These are phyloP conservation scores for Discostella stelligeroides DNA, from an alignment of 108 stramenopile species.

Conservation along the genomic window DNA sequence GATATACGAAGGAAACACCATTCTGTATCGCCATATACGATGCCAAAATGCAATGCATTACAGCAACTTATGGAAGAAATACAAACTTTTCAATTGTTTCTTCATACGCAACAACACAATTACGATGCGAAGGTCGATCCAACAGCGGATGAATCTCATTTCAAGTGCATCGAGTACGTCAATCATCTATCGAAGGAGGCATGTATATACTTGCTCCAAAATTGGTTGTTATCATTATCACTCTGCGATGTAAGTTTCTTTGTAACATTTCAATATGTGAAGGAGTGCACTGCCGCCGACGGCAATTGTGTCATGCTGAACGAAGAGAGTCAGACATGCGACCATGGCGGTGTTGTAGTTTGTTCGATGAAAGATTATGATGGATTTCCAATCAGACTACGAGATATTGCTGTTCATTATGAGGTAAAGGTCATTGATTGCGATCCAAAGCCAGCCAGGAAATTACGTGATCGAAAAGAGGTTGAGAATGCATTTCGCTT, in stretches of 20 bases:
- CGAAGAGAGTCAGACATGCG: constrained; percentile 15
- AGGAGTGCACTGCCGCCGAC: background rate
- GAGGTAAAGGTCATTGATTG: constrained; percentile 65
- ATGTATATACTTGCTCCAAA: constrained; percentile 60
- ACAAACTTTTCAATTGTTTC: constrained; percentile 19
- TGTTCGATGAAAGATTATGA: background rate
- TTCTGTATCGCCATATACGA: constrained; percentile 31
- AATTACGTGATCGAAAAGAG: constrained; percentile 45
- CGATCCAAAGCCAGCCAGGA: constrained; percentile 66
- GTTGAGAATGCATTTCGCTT: constrained; percentile 43
- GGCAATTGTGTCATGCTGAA: background rate
- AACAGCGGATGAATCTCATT: constrained; percentile 31
- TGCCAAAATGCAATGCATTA: constrained; percentile 23
- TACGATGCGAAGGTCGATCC: background rate
- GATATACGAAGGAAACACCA: constrained; percentile 5
- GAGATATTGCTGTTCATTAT: constrained; percentile 32
- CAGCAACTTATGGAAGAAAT: constrained; percentile 19
- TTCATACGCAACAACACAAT: constrained; percentile 13
- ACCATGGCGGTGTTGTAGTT: constrained; percentile 19
- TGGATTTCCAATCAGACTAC: background rate
- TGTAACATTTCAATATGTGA: constrained; percentile 38
- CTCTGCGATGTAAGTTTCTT: constrained; percentile 81
- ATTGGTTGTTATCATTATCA: constrained; percentile 70
- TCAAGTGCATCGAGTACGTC: constrained; percentile 26
- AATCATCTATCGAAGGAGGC: constrained; percentile 40